Evolutionary conservation across 192 early-diverging fungal species (phyloP).

Genomic region (Globomyces pollinis-pini): DNA sequence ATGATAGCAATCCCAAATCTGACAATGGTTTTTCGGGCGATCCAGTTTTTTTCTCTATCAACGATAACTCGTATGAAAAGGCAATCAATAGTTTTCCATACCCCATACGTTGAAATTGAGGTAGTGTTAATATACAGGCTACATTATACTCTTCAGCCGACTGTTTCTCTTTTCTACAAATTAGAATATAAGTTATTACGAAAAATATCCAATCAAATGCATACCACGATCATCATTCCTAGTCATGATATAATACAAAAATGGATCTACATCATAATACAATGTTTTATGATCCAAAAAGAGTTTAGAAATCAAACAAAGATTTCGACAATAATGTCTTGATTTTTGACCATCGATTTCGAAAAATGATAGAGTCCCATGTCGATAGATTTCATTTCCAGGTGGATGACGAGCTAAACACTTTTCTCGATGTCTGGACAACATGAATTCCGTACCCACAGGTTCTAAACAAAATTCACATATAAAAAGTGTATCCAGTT

Average conservation of each 20-base stretch:
- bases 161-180: conserved; percentile 99
- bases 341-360: conserved; percentile 97
- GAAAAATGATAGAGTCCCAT: conserved; percentile 86
- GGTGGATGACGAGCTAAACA: conserved; percentile 93
- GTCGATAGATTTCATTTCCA: conserved; percentile 97
- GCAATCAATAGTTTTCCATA: conserved; percentile 89
- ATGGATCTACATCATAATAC: conserved; percentile 98
- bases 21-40: conserved; percentile 98
- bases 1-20: conserved; percentile 88
- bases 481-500: conserved; percentile 73
- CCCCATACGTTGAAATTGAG: conserved; percentile 93
- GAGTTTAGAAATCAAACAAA: conserved; percentile 91
- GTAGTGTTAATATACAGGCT: conserved; percentile 96
- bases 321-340: conserved; percentile 86
- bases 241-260: conserved; percentile 95
- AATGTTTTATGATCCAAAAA: conserved; percentile 99
- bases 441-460: conserved; percentile 62
- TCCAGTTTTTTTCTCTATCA: conserved; percentile 85
- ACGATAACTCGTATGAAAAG: conserved; percentile 96
- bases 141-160: conserved; percentile 94
- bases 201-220: conserved; percentile 96
- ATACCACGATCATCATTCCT: conserved; percentile 74
- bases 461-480: conserved; percentile 95
- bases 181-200: too few species aligned
- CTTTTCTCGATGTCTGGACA: conserved; percentile 75